phyloP scores from a whole-genome alignment of 257 asterid genomes.

The Nicotiana knightiana region DNA sequence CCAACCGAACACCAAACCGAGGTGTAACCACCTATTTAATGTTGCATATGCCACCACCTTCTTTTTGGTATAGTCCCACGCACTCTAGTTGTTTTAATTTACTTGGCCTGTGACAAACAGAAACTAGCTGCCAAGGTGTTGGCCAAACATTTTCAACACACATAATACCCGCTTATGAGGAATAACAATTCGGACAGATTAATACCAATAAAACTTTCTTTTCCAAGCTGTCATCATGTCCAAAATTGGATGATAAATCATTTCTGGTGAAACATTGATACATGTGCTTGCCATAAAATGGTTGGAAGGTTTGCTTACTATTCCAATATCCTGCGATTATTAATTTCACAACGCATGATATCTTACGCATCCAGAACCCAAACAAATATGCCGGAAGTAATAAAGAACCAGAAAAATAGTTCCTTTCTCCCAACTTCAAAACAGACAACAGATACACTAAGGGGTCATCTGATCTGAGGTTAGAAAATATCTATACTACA shows the following conservation, averaged over 20 bases:
- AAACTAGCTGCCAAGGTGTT: not conserved
- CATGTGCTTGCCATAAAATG: no score
- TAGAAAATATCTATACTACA: no score
- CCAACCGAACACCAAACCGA: not conserved
- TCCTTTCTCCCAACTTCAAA: not conserved
- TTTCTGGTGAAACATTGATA: not conserved
- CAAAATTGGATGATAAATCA: no score
- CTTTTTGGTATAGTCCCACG: no score
- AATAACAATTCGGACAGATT: not conserved
- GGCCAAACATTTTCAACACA: not conserved
- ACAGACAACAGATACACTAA: no score
- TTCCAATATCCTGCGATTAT: no score
- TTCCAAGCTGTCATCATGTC: not conserved
- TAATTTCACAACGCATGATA: no score
- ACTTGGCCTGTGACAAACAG: not conserved
- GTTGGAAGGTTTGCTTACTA: no score
- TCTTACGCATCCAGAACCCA: not conserved
- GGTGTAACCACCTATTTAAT: not conserved
- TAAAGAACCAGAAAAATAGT: not conserved
- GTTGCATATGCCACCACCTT: not conserved
- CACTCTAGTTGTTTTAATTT: no score
- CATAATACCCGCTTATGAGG: not conserved
- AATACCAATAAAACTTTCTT: no score
- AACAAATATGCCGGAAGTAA: not conserved
- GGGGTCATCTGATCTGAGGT: not conserved